phyloP scores from a whole-genome alignment of 495 filamentous ascomycete genomes.

The Penicillium argentinense region DNA sequence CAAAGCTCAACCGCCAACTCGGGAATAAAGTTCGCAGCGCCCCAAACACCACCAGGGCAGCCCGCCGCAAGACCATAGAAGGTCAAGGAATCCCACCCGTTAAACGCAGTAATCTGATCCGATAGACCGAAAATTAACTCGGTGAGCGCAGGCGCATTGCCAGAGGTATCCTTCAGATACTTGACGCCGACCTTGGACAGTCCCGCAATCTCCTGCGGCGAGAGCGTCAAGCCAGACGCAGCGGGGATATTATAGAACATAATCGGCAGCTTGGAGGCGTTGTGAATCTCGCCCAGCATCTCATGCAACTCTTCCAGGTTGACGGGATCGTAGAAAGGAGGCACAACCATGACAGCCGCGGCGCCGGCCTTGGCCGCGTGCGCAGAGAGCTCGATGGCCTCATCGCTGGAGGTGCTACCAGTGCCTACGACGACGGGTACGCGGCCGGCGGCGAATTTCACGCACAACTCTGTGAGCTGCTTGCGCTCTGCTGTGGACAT shows the following conservation, averaged over 20 bases:
- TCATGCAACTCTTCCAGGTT: slow-evolving; percentile 31
- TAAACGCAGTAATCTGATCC: slow-evolving; percentile 34
- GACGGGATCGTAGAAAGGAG: slow-evolving; percentile 40
- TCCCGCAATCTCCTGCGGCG: slow-evolving; percentile 27
- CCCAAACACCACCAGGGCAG: slow-evolving; percentile 31
- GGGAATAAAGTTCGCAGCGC: slow-evolving; percentile 38
- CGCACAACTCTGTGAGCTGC: slow-evolving; percentile 37
- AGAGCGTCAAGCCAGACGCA: slow-evolving; percentile 26
- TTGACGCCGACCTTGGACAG: slow-evolving; percentile 31
- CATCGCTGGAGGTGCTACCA: slow-evolving; percentile 26
- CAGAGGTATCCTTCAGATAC: slow-evolving; percentile 40
- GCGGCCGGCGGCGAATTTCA: slow-evolving; percentile 34
- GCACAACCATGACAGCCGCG: slow-evolving; percentile 37
- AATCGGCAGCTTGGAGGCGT: slow-evolving; percentile 26
- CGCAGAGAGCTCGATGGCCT: slow-evolving; percentile 34
- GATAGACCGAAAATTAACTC: slow-evolving; percentile 32
- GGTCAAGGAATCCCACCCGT: slow-evolving; percentile 40
- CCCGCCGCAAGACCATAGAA: slow-evolving; percentile 39
- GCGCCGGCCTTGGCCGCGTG: slow-evolving; percentile 35
- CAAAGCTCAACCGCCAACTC: slow-evolving; percentile 36
- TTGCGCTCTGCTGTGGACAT: slow-evolving; percentile 35
- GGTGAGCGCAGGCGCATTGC: slow-evolving; percentile 35
- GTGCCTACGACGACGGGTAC: slow-evolving; percentile 37
- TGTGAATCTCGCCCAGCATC: slow-evolving; percentile 30
- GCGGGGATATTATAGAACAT: slow-evolving; percentile 40